Percentiles rank a stretch among this genome's conserved stretches.
Conservation (phyloP, 331 rosid genomes). For the Acacia pycnantha region DNA sequence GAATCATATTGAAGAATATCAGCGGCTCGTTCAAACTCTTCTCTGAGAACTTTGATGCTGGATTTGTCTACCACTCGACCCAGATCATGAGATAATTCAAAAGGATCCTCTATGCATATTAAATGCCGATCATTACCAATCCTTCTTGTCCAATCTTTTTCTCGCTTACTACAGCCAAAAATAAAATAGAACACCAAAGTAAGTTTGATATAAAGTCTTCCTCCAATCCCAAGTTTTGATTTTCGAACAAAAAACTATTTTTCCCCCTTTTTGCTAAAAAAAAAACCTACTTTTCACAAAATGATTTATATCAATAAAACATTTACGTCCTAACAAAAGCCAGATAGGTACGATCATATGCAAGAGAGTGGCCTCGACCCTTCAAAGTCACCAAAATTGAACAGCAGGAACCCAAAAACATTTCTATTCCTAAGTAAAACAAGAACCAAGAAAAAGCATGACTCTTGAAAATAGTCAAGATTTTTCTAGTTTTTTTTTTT, state of each 20-base stretch:
- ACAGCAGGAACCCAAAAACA: neutral
- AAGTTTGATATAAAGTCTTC: neutral
- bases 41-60: slow-evolving; percentile 88
- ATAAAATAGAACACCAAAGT: neutral
- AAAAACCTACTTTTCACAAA: neutral
- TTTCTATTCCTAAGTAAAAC: neutral
- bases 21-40: slow-evolving; percentile 97
- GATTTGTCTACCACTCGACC: slow-evolving; percentile 91
- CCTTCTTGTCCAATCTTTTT: slow-evolving; percentile 96
- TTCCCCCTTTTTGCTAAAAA: too few relatives aligned
- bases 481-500: neutral
- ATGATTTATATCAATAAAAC: slow-evolving; percentile 23
- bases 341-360: neutral
- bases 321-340: slow-evolving; percentile 2
- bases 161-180: slow-evolving; percentile 62
- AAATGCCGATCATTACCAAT: slow-evolving; percentile 88
- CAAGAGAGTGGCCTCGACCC: neutral
- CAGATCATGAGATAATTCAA: slow-evolving; percentile 87
- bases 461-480: neutral
- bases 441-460: neutral
- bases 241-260: neutral
- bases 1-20: slow-evolving; percentile 74
- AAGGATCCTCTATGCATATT: slow-evolving; percentile 98
- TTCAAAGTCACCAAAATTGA: neutral
- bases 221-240: neutral